Evolutionary conservation across 768 basidiomycete genomes (phyloP).

Genomic region (Neoboletus magnificus): DNA sequence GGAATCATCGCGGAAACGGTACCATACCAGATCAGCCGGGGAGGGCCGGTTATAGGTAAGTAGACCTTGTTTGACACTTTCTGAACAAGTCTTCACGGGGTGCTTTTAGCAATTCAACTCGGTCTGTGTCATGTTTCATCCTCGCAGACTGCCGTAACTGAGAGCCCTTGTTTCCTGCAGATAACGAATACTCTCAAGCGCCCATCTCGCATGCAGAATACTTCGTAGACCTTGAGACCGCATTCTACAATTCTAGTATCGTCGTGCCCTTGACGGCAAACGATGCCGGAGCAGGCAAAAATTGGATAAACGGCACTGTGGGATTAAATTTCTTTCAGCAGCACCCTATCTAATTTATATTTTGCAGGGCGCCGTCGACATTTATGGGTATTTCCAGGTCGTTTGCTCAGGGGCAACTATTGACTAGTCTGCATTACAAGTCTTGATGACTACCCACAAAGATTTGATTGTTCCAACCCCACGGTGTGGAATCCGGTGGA

Average conservation of each 20-base stretch:
- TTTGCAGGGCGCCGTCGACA: constrained; percentile 64
- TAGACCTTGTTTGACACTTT: background rate
- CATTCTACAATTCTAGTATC: constrained; percentile 53
- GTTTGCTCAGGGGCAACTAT: background rate
- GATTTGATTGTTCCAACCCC: constrained; percentile 79
- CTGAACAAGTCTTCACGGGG: background rate
- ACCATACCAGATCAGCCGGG: constrained; percentile 64
- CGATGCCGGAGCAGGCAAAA: constrained; percentile 53
- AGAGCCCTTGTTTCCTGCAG: constrained; percentile 31
- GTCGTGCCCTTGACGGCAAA: constrained; percentile 75
- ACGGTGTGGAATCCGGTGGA: constrained; percentile 60
- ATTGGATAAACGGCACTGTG: constrained; percentile 72
- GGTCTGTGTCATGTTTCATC: constrained; percentile 34
- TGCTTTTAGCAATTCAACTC: constrained; percentile 48
- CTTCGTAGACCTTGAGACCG: constrained; percentile 58
- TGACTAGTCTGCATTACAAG: constrained; percentile 25
- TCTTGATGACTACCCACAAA: constrained; percentile 72
- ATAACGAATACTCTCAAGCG: constrained; percentile 71
- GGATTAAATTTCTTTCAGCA: constrained; percentile 12
- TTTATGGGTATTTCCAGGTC: constrained; percentile 48
- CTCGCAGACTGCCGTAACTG: background rate
- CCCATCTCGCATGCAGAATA: constrained; percentile 46
- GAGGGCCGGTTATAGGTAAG: constrained; percentile 74
- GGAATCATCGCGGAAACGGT: constrained; percentile 58
- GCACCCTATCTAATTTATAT: constrained; percentile 1